Percentiles rank a stretch among this genome's conserved stretches.
Evolutionary conservation across 2,329 filamentous ascomycete genomes (phyloP).

Genomic region (Teratosphaeria zuluensis): DNA sequence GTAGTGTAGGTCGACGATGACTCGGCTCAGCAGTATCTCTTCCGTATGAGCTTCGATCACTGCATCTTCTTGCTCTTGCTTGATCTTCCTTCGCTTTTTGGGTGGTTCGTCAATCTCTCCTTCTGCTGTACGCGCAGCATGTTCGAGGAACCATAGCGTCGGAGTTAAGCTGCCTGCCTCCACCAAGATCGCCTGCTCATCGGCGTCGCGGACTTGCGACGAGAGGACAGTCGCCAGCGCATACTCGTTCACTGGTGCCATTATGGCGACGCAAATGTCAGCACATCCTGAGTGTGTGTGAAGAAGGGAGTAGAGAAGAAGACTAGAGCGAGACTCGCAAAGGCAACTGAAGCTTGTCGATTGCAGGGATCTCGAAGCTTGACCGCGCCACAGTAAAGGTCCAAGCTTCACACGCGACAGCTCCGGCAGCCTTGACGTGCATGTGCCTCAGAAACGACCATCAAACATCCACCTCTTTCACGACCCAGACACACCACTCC

Average conservation of each 20-base stretch:
- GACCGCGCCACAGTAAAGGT: not conserved
- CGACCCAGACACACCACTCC: not conserved
- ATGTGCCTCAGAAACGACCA: not conserved
- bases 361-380: not conserved
- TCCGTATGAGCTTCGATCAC: not conserved
- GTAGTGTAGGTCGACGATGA: slow-evolving; percentile 21
- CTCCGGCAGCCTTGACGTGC: not conserved
- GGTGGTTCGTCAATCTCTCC: slow-evolving; percentile 11
- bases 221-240: slow-evolving; percentile 17
- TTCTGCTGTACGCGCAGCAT: slow-evolving; percentile 5
- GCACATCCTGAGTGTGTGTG: not conserved
- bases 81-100: slow-evolving; percentile 15
- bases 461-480: not conserved
- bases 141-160: slow-evolving; percentile 22
- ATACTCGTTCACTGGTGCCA: slow-evolving; percentile 9
- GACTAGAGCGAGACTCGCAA: not conserved
- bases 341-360: not conserved
- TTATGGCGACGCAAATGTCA: not conserved
- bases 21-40: slow-evolving; percentile 16
- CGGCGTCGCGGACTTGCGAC: slow-evolving; percentile 16
- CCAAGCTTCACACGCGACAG: not conserved
- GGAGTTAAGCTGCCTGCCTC: slow-evolving; percentile 25
- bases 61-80: not conserved
- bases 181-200: slow-evolving; percentile 18
- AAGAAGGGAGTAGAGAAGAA: not conserved